These are phyloP conservation scores for Nemania diffusa DNA, from an alignment of 2,329 filamentous ascomycete species.

Conservation along the genomic window DNA sequence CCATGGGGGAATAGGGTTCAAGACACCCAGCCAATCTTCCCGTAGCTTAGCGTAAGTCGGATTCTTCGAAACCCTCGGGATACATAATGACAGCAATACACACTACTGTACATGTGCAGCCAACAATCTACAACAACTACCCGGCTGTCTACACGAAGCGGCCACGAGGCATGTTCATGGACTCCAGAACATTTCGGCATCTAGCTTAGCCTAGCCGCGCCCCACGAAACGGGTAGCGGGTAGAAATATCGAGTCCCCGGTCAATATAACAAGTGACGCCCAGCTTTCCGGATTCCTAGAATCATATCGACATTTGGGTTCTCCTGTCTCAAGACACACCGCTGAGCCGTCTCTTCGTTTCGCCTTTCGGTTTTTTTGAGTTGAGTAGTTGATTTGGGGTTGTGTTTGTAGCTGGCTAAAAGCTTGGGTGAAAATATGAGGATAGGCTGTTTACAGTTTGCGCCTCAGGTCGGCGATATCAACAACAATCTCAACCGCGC, in stretches of 20 bases:
- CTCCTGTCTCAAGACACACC: neutral
- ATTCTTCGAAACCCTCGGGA: neutral
- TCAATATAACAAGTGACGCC: neutral
- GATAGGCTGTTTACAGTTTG: slow-evolving; percentile 77
- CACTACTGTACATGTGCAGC: neutral
- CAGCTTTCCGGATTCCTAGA: neutral
- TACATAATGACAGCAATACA: too few species aligned
- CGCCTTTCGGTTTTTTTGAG: neutral
- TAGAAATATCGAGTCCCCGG: neutral
- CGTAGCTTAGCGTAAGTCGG: neutral
- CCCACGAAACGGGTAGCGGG: neutral
- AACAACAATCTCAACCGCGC: slow-evolving; percentile 76
- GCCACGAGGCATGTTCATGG: neutral
- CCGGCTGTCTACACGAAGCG: too few species aligned
- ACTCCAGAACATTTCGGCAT: neutral
- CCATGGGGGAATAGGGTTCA: neutral
- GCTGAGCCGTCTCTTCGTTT: neutral
- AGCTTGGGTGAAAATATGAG: slow-evolving; percentile 54
- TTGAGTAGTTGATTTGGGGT: neutral
- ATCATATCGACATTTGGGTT: neutral
- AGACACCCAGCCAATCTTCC: neutral
- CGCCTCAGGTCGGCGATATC: slow-evolving; percentile 74
- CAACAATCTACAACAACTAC: neutral
- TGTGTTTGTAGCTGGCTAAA: neutral
- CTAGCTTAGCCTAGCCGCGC: neutral